Evolutionary conservation across 805 yeast genomes (phyloP).

Genomic region (Candida gorgasii): DNA sequence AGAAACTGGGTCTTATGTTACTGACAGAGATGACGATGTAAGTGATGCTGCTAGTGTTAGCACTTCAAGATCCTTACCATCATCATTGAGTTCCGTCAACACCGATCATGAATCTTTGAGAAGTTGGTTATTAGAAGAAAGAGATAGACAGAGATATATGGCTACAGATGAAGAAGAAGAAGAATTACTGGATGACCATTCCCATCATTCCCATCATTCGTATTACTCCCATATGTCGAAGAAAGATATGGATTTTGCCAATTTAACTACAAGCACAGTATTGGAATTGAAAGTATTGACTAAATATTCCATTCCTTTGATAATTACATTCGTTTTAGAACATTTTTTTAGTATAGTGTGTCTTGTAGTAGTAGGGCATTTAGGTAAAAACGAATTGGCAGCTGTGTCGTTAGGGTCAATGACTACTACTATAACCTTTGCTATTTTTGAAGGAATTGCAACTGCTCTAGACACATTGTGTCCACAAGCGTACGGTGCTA

Average conservation of each 20-base stretch:
- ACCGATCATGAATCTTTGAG: slow-evolving; percentile 31
- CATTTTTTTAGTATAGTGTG: slow-evolving; percentile 46
- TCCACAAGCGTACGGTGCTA: slow-evolving; percentile 49
- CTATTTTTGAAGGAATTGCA: slow-evolving; percentile 47
- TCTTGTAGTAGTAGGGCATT: slow-evolving; percentile 45
- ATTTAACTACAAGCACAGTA: slow-evolving; percentile 26
- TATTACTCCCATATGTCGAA: slow-evolving; percentile 8
- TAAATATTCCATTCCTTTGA: slow-evolving; percentile 39
- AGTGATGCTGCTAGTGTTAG: slow-evolving; percentile 45
- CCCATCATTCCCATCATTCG: slow-evolving; percentile 9
- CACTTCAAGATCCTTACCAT: slow-evolving; percentile 43
- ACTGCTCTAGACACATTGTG: slow-evolving; percentile 47
- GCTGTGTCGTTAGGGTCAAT: slow-evolving; percentile 47
- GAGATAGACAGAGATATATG: slow-evolving; percentile 34
- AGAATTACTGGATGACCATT: slow-evolving; percentile 15
- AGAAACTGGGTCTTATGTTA: slow-evolving; percentile 34
- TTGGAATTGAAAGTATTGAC: slow-evolving; percentile 29
- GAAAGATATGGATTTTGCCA: slow-evolving; percentile 31
- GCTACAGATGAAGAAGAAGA: slow-evolving; percentile 20
- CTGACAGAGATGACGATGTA: slow-evolving; percentile 26
- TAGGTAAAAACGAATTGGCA: slow-evolving; percentile 46
- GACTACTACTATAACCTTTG: slow-evolving; percentile 47
- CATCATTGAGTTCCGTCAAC: slow-evolving; percentile 38
- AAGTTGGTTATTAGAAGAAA: slow-evolving; percentile 46
- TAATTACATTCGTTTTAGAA: slow-evolving; percentile 43